Percentiles rank a stretch among this genome's conserved stretches.
Conservation (phyloP, 305 asterid species). For the Rubia peregrina region DNA sequence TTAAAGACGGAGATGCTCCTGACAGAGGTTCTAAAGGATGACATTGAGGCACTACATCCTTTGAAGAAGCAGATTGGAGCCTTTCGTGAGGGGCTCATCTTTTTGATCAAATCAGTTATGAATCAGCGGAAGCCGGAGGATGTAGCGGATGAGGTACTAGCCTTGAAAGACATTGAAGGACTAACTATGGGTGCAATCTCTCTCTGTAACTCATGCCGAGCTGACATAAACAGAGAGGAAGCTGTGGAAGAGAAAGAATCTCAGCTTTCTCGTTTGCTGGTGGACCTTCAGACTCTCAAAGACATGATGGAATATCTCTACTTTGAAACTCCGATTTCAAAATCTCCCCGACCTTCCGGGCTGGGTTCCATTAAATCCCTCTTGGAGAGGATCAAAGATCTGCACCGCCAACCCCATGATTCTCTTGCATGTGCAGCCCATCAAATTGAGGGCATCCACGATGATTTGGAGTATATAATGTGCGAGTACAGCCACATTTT, state of each 20-base stretch:
- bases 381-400: not conserved
- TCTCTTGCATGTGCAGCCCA: not conserved
- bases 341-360: not conserved
- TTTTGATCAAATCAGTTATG: not conserved
- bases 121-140: not conserved
- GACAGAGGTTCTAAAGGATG: not conserved
- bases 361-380: not conserved
- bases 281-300: not conserved
- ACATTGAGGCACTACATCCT: not conserved
- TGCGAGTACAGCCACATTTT: not conserved
- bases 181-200: not conserved
- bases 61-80: constrained; percentile 16
- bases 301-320: not conserved
- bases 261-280: not conserved
- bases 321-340: not conserved
- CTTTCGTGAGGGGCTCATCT: constrained; percentile 8
- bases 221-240: not conserved
- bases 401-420: not conserved
- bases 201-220: constrained; percentile 3
- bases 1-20: not conserved
- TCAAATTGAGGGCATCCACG: not conserved
- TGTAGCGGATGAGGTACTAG: not conserved
- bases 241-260: not conserved
- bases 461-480: not conserved
- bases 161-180: not conserved